phyloP scores from a whole-genome alignment of 2,329 filamentous ascomycete species.

The Talaromyces rugulosus region DNA sequence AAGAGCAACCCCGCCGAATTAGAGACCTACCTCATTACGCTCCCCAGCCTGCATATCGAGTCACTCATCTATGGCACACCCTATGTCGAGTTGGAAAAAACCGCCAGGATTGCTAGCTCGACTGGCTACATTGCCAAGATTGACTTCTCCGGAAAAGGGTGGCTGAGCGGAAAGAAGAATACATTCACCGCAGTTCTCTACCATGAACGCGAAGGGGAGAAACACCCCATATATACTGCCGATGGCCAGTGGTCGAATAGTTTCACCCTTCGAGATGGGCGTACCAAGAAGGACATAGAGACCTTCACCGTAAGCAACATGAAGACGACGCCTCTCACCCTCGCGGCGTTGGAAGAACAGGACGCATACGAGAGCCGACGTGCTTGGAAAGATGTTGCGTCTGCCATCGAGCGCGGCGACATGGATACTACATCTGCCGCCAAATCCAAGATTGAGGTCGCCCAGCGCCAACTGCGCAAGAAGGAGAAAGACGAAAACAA shows the following conservation, averaged over 20 bases:
- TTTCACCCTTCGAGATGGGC: constrained; percentile 72
- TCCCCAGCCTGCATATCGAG: constrained; percentile 89
- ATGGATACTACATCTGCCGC: constrained; percentile 74
- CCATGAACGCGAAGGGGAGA: constrained; percentile 60
- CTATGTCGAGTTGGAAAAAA: constrained; percentile 85
- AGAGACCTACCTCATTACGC: constrained; percentile 83
- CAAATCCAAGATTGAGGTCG: constrained; percentile 86
- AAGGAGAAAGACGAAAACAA: constrained; percentile 70
- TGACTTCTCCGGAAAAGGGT: constrained; percentile 90
- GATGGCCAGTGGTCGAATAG: constrained; percentile 86
- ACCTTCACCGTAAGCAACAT: constrained; percentile 57
- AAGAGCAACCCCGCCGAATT: constrained; percentile 34
- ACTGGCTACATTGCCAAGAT: constrained; percentile 84
- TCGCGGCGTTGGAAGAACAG: constrained; percentile 72
- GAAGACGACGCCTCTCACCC: constrained; percentile 62
- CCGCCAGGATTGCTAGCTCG: constrained; percentile 79
- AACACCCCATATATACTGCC: constrained; percentile 70
- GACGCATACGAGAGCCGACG: constrained; percentile 82
- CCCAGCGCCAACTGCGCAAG: constrained; percentile 72
- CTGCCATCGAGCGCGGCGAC: constrained; percentile 74
- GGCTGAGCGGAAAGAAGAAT: constrained; percentile 95
- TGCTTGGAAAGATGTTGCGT: constrained; percentile 82
- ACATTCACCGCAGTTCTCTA: constrained; percentile 73
- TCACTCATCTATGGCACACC: constrained; percentile 71
- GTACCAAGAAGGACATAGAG: constrained; percentile 49